A percentile compares a stretch with the other conserved stretches of the same genome.
Conservation (phyloP, 148 eudicot species). For the Amaranthus cruentus region DNA sequence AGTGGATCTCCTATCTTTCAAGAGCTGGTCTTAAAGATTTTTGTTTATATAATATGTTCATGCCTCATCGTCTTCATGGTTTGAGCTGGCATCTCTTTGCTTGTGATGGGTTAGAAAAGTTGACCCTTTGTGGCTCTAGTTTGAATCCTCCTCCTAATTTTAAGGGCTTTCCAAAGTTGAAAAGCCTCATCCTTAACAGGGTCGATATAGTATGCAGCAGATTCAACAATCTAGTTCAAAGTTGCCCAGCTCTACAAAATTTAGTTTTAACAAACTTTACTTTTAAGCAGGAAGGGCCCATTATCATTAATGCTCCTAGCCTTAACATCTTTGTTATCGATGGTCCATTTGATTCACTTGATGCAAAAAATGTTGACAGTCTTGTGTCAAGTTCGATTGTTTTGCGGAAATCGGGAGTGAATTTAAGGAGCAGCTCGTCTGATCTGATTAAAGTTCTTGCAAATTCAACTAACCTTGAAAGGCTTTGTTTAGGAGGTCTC, state of each 20-base stretch:
- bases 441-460: constrained; percentile 16
- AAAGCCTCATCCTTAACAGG: constrained; percentile 18
- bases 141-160: constrained; percentile 13
- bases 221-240: constrained; percentile 11
- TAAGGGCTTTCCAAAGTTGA: constrained; percentile 22
- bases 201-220: not conserved
- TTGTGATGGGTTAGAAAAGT: constrained; percentile 16
- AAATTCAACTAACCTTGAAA: constrained; percentile 19
- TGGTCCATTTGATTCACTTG: constrained; percentile 21
- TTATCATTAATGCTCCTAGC: constrained; percentile 18
- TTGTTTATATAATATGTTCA: constrained; percentile 9
- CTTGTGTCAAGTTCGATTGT: constrained; percentile 12
- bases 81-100: constrained; percentile 21
- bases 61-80: not conserved
- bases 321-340: constrained; percentile 15
- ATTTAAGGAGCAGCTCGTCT: constrained; percentile 7
- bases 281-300: constrained; percentile 12
- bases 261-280: constrained; percentile 6
- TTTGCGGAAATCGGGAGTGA: not conserved
- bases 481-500: constrained; percentile 18
- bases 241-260: constrained; percentile 18
- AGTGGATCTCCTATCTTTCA: constrained; percentile 27
- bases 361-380: constrained; percentile 15
- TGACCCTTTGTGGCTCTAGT: constrained; percentile 15
- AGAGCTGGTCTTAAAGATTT: constrained; percentile 24